These are phyloP conservation scores for Malassezia pachydermatis DNA, from an alignment of 1,284 basidiomycete species.

Conservation along the genomic window DNA sequence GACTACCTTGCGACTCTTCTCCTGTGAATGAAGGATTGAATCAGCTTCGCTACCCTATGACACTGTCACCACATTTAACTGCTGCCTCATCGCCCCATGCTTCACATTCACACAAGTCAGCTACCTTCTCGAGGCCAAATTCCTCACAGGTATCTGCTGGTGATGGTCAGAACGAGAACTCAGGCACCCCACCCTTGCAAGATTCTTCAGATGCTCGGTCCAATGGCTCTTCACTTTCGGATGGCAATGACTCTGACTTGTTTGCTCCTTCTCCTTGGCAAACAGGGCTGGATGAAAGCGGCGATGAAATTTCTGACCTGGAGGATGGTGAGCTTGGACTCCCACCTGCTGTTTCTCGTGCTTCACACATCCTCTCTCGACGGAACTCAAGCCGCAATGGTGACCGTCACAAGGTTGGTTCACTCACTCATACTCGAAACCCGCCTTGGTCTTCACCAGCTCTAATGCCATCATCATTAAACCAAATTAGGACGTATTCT, in stretches of 20 bases:
- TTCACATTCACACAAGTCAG: too few species aligned
- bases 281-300: slow-evolving; percentile 5
- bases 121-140: too few species aligned
- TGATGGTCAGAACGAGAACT: too few species aligned
- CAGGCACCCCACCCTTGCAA: too few species aligned
- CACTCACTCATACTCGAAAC: neutral
- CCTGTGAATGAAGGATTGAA: neutral
- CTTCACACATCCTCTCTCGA: neutral
- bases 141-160: too few species aligned
- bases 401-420: neutral
- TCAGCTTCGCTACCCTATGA: slow-evolving; percentile 14
- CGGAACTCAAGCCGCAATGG: neutral
- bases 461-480: neutral
- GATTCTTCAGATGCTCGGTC: too few species aligned
- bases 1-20: neutral
- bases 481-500: neutral
- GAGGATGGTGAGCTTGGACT: slow-evolving; percentile 12
- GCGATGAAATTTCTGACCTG: neutral
- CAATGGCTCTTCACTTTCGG: slow-evolving; percentile 1
- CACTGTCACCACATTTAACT: slow-evolving; percentile 10
- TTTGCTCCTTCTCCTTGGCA: slow-evolving; percentile 17
- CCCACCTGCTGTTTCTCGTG: slow-evolving; percentile 12
- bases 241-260: slow-evolving; percentile 1
- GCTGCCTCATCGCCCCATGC: too few species aligned
- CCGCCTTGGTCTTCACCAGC: slow-evolving; percentile 1